Base-by-base conservation (phyloP, 1,284 basidiomycete species). In the Retiboletus flavoniger region DNA sequence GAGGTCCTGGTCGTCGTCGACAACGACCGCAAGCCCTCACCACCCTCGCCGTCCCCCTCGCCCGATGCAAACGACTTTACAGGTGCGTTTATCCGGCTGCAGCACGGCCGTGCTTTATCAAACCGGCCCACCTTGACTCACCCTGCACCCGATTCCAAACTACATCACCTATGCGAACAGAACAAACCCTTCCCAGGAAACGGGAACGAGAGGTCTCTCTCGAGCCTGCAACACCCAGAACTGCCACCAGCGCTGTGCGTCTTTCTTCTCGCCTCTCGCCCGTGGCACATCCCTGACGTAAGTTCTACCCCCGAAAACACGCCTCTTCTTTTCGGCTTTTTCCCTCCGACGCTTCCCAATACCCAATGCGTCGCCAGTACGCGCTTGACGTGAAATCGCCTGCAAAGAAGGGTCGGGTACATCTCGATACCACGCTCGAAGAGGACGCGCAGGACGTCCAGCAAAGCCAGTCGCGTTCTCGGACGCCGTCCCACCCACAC, bases 161-260 rank as follows among this genome's bases (percentile, higher is more conserved):
- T 14, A 24, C 47, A 51, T 36, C 39, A 35, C 50, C 19, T 21
- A 32, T 53, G 50, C 57, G 48, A 52, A 56, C 59, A 78, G 75
- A 75, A 53, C 61, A 64, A 47, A 69, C 61, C 7, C 61, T 70
- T 31, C 70, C 76, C 47, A 67, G 69, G 65, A 91, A 91, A 68
- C 79, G 88, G 57, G 86, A 89, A 67, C 52, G 88, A 39, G 87
- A 90, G 69, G 81, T 85, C 19, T 91, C 88, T 28, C 69, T 85
- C 29, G 88, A 90, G 67, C 85, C 86, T 50, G 75, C 74, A 13
- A 78, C 81, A 14, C 81, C 85, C 17, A 78, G 77, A 65, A 73
- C 77, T 47, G 61, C 69, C 51, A 61, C 74, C 55, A 71, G 67
- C 54, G 66, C 60, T 49, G 70, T 70, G 54, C 58, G 69, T 65